phyloP scores from a whole-genome alignment of 306 rosid genomes.

The Malus sylvestris region DNA sequence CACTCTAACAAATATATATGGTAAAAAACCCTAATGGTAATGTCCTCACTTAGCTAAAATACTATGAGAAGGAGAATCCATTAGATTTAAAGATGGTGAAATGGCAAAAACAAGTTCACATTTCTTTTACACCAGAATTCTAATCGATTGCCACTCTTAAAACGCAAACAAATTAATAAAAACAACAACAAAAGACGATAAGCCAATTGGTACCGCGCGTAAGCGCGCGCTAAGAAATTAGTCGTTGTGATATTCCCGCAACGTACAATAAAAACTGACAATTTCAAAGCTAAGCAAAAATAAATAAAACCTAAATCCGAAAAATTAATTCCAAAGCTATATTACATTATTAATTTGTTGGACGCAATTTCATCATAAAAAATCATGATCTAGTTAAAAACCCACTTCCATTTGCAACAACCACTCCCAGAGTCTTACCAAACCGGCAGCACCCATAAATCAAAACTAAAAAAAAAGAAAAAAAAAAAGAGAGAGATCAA shows the following conservation, averaged over 20 bases:
- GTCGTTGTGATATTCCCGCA: neutral
- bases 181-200: neutral
- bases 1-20: neutral
- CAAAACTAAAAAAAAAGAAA: neutral
- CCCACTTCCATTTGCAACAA: conserved; percentile 10
- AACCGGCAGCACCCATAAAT: conserved; percentile 7
- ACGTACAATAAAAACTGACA: neutral
- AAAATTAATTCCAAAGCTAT: neutral
- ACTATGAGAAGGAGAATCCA: neutral
- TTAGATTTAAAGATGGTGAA: no score
- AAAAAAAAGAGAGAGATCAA: neutral
- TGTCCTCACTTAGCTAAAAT: no score
- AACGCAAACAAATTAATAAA: neutral
- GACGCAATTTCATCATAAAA: conserved; percentile 39
- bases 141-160: no score
- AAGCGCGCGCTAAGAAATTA: neutral
- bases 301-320: neutral
- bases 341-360: conserved; percentile 8
- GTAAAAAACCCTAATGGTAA: neutral
- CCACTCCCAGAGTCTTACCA: conserved; percentile 12
- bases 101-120: no score
- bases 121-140: no score
- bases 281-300: neutral
- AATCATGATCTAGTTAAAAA: conserved; percentile 10
- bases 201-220: no score